A percentile compares a stretch with the other conserved stretches of the same genome.
Conservation (phyloP, 2,329 filamentous ascomycete species). For the Colletotrichum simmondsii region DNA sequence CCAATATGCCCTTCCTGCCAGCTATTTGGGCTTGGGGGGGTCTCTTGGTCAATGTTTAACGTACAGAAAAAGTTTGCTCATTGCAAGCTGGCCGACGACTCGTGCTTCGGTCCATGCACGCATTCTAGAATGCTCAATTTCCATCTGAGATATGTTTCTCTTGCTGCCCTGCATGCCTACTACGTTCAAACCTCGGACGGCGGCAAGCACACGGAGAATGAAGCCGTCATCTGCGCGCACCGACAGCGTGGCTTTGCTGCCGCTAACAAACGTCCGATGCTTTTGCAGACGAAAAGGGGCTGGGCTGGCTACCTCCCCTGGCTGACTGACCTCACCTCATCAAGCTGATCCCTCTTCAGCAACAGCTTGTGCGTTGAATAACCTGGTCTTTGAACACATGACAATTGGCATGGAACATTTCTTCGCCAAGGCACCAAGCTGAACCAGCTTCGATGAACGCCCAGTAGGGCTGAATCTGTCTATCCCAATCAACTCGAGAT, state of each 20-base stretch:
- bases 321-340: background rate
- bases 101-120: background rate
- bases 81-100: background rate
- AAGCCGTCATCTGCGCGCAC: background rate
- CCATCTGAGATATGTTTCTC: background rate
- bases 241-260: background rate
- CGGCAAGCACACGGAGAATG: background rate
- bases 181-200: background rate
- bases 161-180: background rate
- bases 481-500: background rate
- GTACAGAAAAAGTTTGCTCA: background rate
- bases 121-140: background rate
- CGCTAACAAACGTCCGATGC: background rate
- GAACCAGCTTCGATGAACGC: background rate
- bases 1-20: background rate
- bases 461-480: constrained; percentile 18
- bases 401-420: background rate
- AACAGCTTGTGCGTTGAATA: background rate
- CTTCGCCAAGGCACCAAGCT: constrained; percentile 10
- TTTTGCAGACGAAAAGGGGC: background rate
- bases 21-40: no score
- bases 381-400: background rate
- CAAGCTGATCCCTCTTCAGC: background rate
- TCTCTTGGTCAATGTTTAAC: no score
- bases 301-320: background rate